phyloP scores from a whole-genome alignment of 495 filamentous ascomycete genomes.

The Astrothelium macrocarpum region DNA sequence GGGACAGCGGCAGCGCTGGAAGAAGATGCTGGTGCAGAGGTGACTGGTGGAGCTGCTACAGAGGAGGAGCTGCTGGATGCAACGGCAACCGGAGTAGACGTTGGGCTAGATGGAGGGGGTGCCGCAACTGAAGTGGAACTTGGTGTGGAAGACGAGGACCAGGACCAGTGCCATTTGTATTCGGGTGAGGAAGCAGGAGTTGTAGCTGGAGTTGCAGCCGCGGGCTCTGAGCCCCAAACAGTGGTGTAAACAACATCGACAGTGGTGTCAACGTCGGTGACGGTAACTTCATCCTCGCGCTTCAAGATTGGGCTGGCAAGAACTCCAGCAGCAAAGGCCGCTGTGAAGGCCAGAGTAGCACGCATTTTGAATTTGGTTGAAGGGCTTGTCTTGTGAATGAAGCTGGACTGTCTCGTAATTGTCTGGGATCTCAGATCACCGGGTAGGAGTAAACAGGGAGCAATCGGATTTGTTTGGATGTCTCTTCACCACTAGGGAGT shows the following conservation, averaged over 20 bases:
- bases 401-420: background rate
- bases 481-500: background rate
- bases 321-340: background rate
- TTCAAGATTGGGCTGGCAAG: background rate
- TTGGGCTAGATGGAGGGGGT: background rate
- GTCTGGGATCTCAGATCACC: constrained; percentile 7
- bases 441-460: background rate
- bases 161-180: background rate
- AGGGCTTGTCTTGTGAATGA: background rate
- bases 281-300: constrained; percentile 1
- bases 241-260: background rate
- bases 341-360: background rate
- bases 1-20: background rate
- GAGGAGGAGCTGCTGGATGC: background rate
- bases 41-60: background rate
- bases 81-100: background rate
- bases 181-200: background rate
- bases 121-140: background rate
- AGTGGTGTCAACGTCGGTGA: background rate
- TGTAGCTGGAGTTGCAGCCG: background rate
- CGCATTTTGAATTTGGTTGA: background rate
- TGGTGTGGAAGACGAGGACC: background rate
- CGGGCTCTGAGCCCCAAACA: background rate
- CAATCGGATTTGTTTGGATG: background rate
- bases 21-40: background rate